These are phyloP conservation scores for Aurantiochytrium sp. DNA, from an alignment of 108 stramenopile genomes.

Conservation along the genomic window DNA sequence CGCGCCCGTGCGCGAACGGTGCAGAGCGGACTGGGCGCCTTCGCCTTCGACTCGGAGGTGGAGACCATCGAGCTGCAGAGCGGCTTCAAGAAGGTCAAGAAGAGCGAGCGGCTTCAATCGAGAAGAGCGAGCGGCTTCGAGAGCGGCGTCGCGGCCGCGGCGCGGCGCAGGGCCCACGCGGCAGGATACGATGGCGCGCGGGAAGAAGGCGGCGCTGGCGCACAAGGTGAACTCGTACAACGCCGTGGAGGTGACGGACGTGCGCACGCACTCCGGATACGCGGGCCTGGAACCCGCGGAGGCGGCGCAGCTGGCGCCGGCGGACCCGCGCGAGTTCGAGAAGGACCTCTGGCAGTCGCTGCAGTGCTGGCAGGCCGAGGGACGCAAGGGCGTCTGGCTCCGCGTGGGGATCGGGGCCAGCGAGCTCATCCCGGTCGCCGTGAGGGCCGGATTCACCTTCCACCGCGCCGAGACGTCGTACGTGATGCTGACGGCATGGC, in stretches of 20 bases:
- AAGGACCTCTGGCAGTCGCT: not conserved
- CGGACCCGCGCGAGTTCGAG: slow-evolving; percentile 5
- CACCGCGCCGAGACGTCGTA: slow-evolving; percentile 34
- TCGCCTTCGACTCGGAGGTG: too few species aligned
- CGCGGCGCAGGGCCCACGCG: too few species aligned
- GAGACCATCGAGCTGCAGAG: too few species aligned
- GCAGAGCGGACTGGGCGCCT: too few species aligned
- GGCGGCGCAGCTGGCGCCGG: not conserved
- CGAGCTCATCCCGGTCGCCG: not conserved
- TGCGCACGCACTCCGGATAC: not conserved
- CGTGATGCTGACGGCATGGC: slow-evolving; percentile 30
- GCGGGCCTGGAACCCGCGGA: not conserved
- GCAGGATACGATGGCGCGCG: not conserved
- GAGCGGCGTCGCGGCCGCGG: too few species aligned
- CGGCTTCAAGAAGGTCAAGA: too few species aligned
- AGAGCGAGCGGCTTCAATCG: too few species aligned
- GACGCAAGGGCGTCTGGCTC: slow-evolving; percentile 25
- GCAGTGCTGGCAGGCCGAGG: not conserved
- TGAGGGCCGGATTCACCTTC: slow-evolving; percentile 36
- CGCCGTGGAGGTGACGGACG: not conserved
- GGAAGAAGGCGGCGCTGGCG: not conserved
- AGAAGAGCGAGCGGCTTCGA: too few species aligned
- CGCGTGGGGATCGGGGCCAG: not conserved
- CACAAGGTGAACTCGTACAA: slow-evolving; percentile 19
- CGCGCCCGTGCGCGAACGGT: too few species aligned